A percentile compares a stretch with the other conserved stretches of the same genome.
These are phyloP conservation scores for Lagenidium sp. DNA, from an alignment of 352 stramenopile species.

Conservation along the genomic window DNA sequence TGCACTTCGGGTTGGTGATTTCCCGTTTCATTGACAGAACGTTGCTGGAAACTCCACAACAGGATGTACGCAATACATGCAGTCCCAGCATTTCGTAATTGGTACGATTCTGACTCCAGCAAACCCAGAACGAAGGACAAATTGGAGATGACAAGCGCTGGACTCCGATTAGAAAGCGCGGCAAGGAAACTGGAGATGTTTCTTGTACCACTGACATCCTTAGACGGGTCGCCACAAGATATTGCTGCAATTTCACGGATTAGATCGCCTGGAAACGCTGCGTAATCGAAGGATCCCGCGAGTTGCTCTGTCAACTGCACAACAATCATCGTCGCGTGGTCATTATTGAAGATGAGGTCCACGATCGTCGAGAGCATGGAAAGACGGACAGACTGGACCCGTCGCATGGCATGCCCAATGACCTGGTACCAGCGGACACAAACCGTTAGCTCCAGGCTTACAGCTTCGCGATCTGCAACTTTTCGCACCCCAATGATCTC, in stretches of 20 bases:
- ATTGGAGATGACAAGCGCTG: constrained; percentile 64
- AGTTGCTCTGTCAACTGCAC: constrained; percentile 56
- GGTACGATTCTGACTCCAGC: constrained; percentile 69
- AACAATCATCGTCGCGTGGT: constrained; percentile 48
- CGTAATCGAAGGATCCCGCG: constrained; percentile 50
- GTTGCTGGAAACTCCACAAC: constrained; percentile 65
- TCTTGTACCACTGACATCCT: constrained; percentile 56
- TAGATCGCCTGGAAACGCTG: constrained; percentile 52
- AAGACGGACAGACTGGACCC: constrained; percentile 57
- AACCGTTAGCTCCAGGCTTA: background rate
- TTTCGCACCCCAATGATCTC: constrained; percentile 63
- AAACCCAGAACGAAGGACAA: constrained; percentile 68
- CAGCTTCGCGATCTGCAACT: background rate
- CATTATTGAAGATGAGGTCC: constrained; percentile 63
- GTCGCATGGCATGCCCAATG: constrained; percentile 45
- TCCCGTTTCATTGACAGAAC: too few relatives aligned
- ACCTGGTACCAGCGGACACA: constrained; percentile 19
- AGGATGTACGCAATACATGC: constrained; percentile 73
- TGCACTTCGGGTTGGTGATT: constrained; percentile 13
- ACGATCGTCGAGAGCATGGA: constrained; percentile 62
- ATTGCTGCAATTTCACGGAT: constrained; percentile 75
- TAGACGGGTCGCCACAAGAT: constrained; percentile 54
- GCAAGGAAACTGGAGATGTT: constrained; percentile 73
- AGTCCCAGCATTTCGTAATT: constrained; percentile 61
- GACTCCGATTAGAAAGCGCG: constrained; percentile 46